Percentiles rank a stretch among this genome's conserved stretches.
These are phyloP conservation scores for Prasinococcaceae sp. DNA, from an alignment of 139 green algal species.

Conservation along the genomic window DNA sequence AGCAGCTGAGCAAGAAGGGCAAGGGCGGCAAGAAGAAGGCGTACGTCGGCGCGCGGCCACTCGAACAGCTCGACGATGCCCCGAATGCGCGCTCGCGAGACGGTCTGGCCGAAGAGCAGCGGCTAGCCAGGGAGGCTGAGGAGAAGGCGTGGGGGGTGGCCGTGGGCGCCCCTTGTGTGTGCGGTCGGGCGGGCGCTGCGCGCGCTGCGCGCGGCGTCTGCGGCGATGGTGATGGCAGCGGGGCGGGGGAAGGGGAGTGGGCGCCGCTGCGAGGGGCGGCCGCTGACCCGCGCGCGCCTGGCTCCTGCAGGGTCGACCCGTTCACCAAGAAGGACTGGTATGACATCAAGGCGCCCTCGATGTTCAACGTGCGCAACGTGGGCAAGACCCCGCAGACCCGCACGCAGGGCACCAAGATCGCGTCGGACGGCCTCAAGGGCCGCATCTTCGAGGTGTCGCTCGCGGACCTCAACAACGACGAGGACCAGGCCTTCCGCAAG, in stretches of 20 bases:
- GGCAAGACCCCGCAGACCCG: constrained; percentile 97
- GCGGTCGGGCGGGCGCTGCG: not conserved
- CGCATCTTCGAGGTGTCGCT: constrained; percentile 90
- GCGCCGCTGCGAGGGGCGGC: not conserved
- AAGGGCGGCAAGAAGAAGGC: constrained; percentile 97
- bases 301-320: constrained; percentile 69
- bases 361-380: constrained; percentile 77
- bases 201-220: not conserved
- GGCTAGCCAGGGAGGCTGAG: no score
- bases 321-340: constrained; percentile 99
- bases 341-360: constrained; percentile 94
- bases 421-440: constrained; percentile 94
- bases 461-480: constrained; percentile 94
- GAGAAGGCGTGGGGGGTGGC: not conserved
- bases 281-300: not conserved
- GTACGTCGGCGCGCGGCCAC: constrained; percentile 37
- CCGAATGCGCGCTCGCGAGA: not conserved
- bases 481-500: constrained; percentile 94
- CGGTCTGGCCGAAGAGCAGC: no score
- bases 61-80: not conserved
- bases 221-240: not conserved
- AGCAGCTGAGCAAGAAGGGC: constrained; percentile 96
- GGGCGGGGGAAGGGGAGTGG: not conserved
- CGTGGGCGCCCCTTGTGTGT: not conserved
- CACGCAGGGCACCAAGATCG: constrained; percentile 97